A percentile compares a stretch with the other conserved stretches of the same genome.
Conservation (phyloP, 768 basidiomycete species). For the Calocybe indica region DNA sequence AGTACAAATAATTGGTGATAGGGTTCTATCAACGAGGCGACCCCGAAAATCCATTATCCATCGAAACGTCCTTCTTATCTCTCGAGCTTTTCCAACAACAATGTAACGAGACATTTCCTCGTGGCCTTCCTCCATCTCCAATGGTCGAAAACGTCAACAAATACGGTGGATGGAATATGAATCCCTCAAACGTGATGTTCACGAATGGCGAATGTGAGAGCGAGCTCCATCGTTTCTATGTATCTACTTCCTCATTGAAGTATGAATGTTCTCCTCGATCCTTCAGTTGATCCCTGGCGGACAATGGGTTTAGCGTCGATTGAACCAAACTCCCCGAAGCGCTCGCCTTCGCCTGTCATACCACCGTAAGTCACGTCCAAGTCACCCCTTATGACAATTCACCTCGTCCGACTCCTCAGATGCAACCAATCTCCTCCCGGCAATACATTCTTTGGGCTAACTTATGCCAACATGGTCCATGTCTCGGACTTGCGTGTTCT, state of each 20-base stretch:
- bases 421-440: constrained; percentile 30
- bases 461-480: constrained; percentile 42
- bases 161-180: constrained; percentile 49
- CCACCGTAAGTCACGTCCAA: constrained; percentile 25
- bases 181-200: constrained; percentile 39
- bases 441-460: constrained; percentile 38
- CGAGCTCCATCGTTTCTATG: too few species aligned
- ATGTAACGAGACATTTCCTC: constrained; percentile 34
- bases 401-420: constrained; percentile 11
- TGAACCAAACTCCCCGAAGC: constrained; percentile 37
- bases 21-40: constrained; percentile 46
- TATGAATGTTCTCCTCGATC: constrained; percentile 6
- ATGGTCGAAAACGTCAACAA: constrained; percentile 40
- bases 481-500: constrained; percentile 44
- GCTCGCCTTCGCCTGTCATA: constrained; percentile 28
- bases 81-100: constrained; percentile 39
- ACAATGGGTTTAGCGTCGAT: constrained; percentile 47
- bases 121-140: constrained; percentile 31
- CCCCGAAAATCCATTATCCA: constrained; percentile 36
- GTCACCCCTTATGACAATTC: too few species aligned
- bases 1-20: too few species aligned
- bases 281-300: constrained; percentile 43
- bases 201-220: constrained; percentile 41
- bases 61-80: constrained; percentile 41
- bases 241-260: too few species aligned